phyloP scores from a whole-genome alignment of 441 rosid species.

The Hura crepitans region DNA sequence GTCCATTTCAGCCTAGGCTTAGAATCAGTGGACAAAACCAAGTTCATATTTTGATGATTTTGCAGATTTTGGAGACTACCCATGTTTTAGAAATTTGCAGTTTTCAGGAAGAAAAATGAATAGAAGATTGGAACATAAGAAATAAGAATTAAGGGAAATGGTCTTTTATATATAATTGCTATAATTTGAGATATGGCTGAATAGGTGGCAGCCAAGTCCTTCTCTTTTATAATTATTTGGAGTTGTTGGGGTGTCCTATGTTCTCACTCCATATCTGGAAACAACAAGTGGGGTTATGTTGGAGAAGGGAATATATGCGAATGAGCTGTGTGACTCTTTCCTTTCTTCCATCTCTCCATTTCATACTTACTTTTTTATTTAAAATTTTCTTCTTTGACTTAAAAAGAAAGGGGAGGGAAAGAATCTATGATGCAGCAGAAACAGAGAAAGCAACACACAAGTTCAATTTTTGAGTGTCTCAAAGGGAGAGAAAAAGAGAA shows the following conservation, averaged over 20 bases:
- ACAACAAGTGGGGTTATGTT: conserved; percentile 75
- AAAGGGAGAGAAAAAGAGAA: conserved; percentile 51
- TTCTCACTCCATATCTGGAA: conserved; percentile 86
- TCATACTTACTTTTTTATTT: conserved; percentile 30
- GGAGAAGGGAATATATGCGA: conserved; percentile 84
- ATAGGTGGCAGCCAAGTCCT: conserved; percentile 30
- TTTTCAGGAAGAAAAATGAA: conserved; percentile 23
- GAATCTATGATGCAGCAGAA: conserved; percentile 66
- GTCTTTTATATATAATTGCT: background rate
- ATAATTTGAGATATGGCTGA: conserved; percentile 20
- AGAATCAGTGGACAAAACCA: conserved; percentile 79
- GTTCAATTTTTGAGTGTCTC: conserved; percentile 32
- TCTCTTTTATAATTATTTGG: conserved; percentile 42
- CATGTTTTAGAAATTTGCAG: conserved; percentile 23
- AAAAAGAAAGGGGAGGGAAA: conserved; percentile 40
- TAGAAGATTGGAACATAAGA: conserved; percentile 28
- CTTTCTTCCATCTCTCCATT: conserved; percentile 27
- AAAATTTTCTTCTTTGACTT: conserved; percentile 48
- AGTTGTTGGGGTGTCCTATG: conserved; percentile 51
- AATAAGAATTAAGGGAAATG: background rate
- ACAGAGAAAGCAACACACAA: conserved; percentile 46
- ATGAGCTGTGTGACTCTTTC: conserved; percentile 46
- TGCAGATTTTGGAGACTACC: conserved; percentile 38
- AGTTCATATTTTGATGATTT: conserved; percentile 56
- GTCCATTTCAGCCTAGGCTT: conserved; percentile 98